Evolutionary conservation across 306 rosid genomes (phyloP), one percentile per base, ranked within the genome.

Genomic region (Begonia loranthoides): DNA sequence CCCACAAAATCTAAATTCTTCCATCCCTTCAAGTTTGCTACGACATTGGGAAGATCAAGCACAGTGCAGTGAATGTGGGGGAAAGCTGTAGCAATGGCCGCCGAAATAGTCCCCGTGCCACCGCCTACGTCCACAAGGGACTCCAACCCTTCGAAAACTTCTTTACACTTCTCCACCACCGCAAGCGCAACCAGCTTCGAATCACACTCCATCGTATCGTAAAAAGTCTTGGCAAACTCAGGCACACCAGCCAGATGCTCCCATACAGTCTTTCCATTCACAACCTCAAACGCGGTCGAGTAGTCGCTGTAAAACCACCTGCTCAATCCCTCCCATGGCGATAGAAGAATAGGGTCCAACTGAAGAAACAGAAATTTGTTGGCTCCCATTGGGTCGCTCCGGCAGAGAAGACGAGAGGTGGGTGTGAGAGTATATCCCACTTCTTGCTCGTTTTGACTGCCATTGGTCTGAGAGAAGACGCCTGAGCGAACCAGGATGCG

Each of bases 91-190:
- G 54, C 75, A 38, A 78, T 61, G 9, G 61, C 75, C 41, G 39
- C 74, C 9, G 70, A 68, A 73, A 73, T 33, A 4, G 52, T 24
- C 0, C 77, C 84, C 0, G 53, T 61, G 21, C 77, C 74, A 1
- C 83, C 74, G 1, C 64, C 77, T n/a, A 77, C 70, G 58, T 77
- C 79, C 5, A 73, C 77, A 64, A 78, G 9, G 0, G 80, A 64
- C 14, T 39, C 38, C 59, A 73, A n/a, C 1, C 80, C 68, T 10
- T 57, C 41, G 6, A 78, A 78, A 38, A 67, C 75, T 0, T 43
- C 52, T 48, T 48, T 33, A 33, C 54, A 61, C 46, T 61, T 61
- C 10, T 62, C 56, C 5, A 45, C n/a, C 45, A 73, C 21, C 6
- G 50, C 12, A 34, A 22, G 40, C 0, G 55, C 28, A 11, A 67